Evolutionary conservation across 2,329 filamentous ascomycete genomes (phyloP), one percentile per base, ranked within the genome.

Genomic region (Alternaria ethzedia): DNA sequence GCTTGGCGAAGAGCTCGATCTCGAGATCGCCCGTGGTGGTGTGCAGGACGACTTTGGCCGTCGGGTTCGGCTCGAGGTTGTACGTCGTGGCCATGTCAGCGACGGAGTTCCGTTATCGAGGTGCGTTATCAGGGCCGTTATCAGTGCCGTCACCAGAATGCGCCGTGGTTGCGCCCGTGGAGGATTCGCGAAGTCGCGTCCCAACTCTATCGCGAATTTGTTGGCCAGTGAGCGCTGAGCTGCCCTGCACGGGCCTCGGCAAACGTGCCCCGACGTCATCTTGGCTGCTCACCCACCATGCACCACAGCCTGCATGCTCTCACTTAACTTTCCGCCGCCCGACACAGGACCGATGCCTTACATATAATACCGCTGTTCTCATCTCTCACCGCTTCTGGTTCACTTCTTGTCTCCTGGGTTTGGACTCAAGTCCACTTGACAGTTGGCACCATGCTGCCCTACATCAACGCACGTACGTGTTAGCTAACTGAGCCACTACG

Each of bases 1-100:
- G 96, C 77, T 96, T 96, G 17, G 94, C 94, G 84, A 97, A 99
- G 61, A 99, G 89, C 80, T 97, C 93, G 81, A 99, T 87, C 41
- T 92, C 90, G 61, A 99, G 87, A 75, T 97, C 94, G 80, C 96
- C 96, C 49, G 90, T 85, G 7, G 93, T 97, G 10, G 96, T 99
- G 80, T 96, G 91, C 45, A 99, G 86, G 70, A 97, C 90, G 60
- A 92, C 93, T 69, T 96, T 97, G 21, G 92, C 96, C 61, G 95
- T 97, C 49, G 96, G 93, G 76, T 95, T 93, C 56, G 96, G 95
- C 81, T 97, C 95, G 75, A 96, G 92, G 74, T 97, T 96, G 82
- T 98, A 98, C 61, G 94, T 90, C 47, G 92, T 86, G 61, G 93
- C 95, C 95, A 98, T 97, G 10, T 21, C 69, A 56, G 59, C 63